phyloP scores from a whole-genome alignment of 2,329 filamentous ascomycete species.

The Neonectria sp. region DNA sequence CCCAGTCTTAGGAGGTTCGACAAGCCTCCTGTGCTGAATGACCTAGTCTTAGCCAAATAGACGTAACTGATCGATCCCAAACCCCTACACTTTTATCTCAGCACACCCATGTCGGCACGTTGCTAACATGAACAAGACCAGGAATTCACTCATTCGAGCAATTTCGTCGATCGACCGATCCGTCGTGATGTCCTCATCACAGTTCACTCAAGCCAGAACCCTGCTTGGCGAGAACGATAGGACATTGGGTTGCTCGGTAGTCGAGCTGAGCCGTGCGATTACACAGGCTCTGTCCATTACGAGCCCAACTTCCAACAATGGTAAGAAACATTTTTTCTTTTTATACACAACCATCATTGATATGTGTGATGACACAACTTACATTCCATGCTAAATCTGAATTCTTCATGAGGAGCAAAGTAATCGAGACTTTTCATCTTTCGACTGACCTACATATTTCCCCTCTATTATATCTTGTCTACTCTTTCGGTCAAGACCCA shows the following conservation, averaged over 20 bases:
- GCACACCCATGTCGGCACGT: slow-evolving; percentile 7
- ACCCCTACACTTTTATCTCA: slow-evolving; percentile 28
- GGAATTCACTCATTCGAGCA: slow-evolving; percentile 4
- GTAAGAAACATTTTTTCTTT: slow-evolving; percentile 47
- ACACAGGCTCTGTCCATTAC: neutral
- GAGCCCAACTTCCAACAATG: slow-evolving; percentile 20
- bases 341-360: slow-evolving; percentile 32
- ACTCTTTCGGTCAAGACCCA: slow-evolving; percentile 27
- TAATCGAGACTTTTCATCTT: slow-evolving; percentile 85
- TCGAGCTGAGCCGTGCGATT: neutral
- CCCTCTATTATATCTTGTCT: slow-evolving; percentile 42
- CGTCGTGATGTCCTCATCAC: slow-evolving; percentile 55
- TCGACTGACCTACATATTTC: slow-evolving; percentile 74
- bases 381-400: slow-evolving; percentile 87
- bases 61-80: slow-evolving; percentile 60
- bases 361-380: slow-evolving; percentile 75
- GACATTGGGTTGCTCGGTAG: slow-evolving; percentile 18
- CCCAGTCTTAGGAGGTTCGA: slow-evolving; percentile 65
- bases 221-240: slow-evolving; percentile 15
- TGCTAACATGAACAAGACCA: slow-evolving; percentile 44
- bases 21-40: slow-evolving; percentile 64
- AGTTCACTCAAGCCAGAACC: slow-evolving; percentile 24
- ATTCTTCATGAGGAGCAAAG: slow-evolving; percentile 75
- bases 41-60: slow-evolving; percentile 72
- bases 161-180: slow-evolving; percentile 25